Evolutionary conservation across 2,329 filamentous ascomycete species (phyloP), one percentile per base, ranked within the genome.

Genomic region (Scopulariopsis brevicaulis): DNA sequence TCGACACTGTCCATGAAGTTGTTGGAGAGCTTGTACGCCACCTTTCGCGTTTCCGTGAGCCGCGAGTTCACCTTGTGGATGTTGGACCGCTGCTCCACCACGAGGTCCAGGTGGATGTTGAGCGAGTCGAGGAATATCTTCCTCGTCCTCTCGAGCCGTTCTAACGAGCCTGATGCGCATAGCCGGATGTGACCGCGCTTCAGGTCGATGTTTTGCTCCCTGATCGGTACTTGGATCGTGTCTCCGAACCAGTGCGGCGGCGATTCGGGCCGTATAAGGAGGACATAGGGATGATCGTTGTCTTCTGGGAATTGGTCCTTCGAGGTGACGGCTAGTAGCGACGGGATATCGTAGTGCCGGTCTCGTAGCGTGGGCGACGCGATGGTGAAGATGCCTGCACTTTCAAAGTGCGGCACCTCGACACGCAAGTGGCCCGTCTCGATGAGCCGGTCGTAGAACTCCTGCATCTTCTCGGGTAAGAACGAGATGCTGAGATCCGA

Each of bases 1-100:
- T 96, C 90, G 52, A 99, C 94, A 68, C 91, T 96, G 71, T 97
- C 93, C 90, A 99, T 96, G 72, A 99, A 97, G 7, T 91, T 90
- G 72, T 96, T 97, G 56, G 91, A 96, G 51, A 99, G 79, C 71
- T 96, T 96, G 77, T 95, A 97, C 3, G 93, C 90, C 2, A 95
- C 95, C 69, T 92, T 91, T 65, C 95, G 92, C 65, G 96, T 96
- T 69, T 96, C 95, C 65, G 90, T 93, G 62, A 99, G 76, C 68
- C 95, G 89, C 55, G 86, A 77, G 67, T 97, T 95, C 64, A 99
- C 94, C 64, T 95, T 90, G 62, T 90, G 88, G 46, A 99, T 80
- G 68, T 96, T 97, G 22, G 94, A 95, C 63, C 94, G 83, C 66
- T 96, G 90, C 69, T 97, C 94, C 58, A 96, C 87, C 11, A 96